Conservation (phyloP, 768 basidiomycete species). For the Lactarius tabidus region DNA sequence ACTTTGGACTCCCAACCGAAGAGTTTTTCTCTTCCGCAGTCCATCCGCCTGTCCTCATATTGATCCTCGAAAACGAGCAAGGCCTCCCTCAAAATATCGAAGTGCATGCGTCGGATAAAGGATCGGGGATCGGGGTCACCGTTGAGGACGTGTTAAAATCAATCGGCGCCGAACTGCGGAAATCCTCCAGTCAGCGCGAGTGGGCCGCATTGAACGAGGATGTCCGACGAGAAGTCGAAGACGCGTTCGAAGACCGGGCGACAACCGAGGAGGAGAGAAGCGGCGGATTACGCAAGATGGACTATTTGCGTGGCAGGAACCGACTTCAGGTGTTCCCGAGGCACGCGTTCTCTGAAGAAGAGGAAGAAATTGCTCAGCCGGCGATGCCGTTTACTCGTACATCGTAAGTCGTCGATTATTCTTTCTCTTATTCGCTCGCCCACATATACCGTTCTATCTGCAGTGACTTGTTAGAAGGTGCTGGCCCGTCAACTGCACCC, state of each 20-base stretch:
- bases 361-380: constrained; percentile 2
- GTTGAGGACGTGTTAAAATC: constrained; percentile 17
- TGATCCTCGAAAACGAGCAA: constrained; percentile 16
- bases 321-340: constrained; percentile 17
- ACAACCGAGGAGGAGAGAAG: constrained; percentile 13
- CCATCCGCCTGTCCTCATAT: constrained; percentile 13
- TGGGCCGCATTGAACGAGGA: constrained; percentile 17
- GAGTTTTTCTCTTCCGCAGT: constrained; percentile 8
- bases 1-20: constrained; percentile 14
- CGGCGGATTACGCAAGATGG: constrained; percentile 13
- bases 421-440: background rate
- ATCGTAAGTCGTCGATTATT: constrained; percentile 6
- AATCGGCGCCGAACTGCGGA: constrained; percentile 8
- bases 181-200: constrained; percentile 18
- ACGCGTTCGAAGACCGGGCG: constrained; percentile 9
- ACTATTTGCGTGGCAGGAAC: constrained; percentile 19
- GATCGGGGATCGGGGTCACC: constrained; percentile 7
- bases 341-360: constrained; percentile 2
- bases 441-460: background rate
- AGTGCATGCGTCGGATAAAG: constrained; percentile 10
- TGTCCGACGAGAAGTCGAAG: constrained; percentile 12
- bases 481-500: background rate
- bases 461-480: constrained; percentile 1
- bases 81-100: constrained; percentile 20
- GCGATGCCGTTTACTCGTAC: constrained; percentile 1